Evolutionary conservation across 441 rosid species (phyloP), one percentile per base, ranked within the genome.

Genomic region (California macrophylla): DNA sequence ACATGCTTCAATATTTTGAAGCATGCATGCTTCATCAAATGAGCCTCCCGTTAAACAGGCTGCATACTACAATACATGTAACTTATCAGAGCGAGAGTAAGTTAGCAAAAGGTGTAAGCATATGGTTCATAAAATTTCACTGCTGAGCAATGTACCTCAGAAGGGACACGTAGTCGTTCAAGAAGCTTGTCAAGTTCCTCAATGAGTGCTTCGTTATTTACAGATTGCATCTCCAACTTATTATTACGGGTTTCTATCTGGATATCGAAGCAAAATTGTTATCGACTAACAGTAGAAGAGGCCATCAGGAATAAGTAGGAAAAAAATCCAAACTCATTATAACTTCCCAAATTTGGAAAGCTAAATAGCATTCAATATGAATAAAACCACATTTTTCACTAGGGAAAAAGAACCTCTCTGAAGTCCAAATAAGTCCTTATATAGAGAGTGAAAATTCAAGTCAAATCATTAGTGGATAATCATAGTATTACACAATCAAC

Each of bases 181-280:
- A 92, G 83, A 80, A 95, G 90, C 87, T 86, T 92, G 76, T 95
- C 99, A 76, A 95, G 98, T 74, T 90, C 98, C 76, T 82, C 92
- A 64, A 95, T 91, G 73, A 95, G 96, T 67, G 95, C 83, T 78
- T 83, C 88, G 73, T 88, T 92, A 83, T 89, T 95, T 66, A 89
- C 97, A 82, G 97, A 90, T 73, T 92, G 97, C 95, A 87, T 89
- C 86, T 91, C 99, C 81, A 95, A 81, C 75, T 88, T 92, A 87
- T 92, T 95, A 82, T 92, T 95, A 73, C 98, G 93, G 30, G 82
- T 90, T 85, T 95, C 98, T 76, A 95, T 92, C 99, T 95, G 95
- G 66, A 87, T 47, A 78, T 70, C 72, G 76, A 42, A 66, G 40
- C 71, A 68, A 20, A 70, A 74, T 24, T 72, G 38, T 45, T 28